These are phyloP conservation scores for Lactarius deliciosus DNA, from an alignment of 768 basidiomycete genomes.

Conservation along the genomic window DNA sequence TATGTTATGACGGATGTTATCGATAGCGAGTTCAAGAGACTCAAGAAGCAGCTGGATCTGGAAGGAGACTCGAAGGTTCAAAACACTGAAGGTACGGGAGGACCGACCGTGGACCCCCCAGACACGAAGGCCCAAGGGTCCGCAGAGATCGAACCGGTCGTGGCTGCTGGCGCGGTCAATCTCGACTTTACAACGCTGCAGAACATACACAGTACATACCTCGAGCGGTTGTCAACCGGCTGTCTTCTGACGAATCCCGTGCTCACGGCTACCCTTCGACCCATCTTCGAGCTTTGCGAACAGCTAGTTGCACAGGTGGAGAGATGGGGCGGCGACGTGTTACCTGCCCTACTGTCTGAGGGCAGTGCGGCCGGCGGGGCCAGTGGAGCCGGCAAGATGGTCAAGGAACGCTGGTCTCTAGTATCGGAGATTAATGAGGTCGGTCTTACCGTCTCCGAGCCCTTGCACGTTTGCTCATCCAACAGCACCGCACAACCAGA, in stretches of 20 bases:
- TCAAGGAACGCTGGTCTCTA: slow-evolving; percentile 62
- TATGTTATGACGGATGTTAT: slow-evolving; percentile 92
- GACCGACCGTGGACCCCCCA: slow-evolving; percentile 29
- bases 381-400: slow-evolving; percentile 67
- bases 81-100: slow-evolving; percentile 31
- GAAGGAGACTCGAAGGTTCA: slow-evolving; percentile 12
- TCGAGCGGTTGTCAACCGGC: slow-evolving; percentile 76
- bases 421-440: slow-evolving; percentile 83
- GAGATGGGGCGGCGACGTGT: slow-evolving; percentile 88
- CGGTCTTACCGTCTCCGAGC: slow-evolving; percentile 28
- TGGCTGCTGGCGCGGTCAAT: slow-evolving; percentile 38
- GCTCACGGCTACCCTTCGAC: slow-evolving; percentile 60
- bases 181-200: slow-evolving; percentile 88
- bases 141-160: slow-evolving; percentile 11
- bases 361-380: slow-evolving; percentile 61
- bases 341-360: slow-evolving; percentile 81
- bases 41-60: slow-evolving; percentile 56
- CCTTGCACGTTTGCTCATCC: slow-evolving; percentile 25
- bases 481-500: slow-evolving; percentile 41
- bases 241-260: slow-evolving; percentile 70
- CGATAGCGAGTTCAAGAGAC: slow-evolving; percentile 73
- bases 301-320: slow-evolving; percentile 86
- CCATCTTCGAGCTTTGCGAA: slow-evolving; percentile 81
- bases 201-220: slow-evolving; percentile 75
- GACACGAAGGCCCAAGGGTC: slow-evolving; percentile 15